Percentiles rank a stretch among this genome's conserved stretches.
phyloP scores from a whole-genome alignment of 1,284 basidiomycete species.

The Cerrena zonata region DNA sequence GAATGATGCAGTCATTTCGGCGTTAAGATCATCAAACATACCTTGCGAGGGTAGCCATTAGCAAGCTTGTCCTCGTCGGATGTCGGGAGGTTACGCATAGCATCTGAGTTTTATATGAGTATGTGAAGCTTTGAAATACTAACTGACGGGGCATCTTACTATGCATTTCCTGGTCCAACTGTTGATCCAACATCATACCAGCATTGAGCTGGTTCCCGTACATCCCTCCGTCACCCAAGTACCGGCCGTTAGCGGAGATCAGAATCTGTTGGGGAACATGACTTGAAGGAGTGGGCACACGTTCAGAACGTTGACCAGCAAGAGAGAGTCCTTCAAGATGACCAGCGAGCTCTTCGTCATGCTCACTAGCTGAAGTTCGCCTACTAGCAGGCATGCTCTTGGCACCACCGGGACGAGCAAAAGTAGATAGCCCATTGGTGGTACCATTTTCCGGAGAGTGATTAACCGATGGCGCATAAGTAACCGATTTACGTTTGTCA shows the following conservation, averaged over 20 bases:
- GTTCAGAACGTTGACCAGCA: conserved; percentile 48
- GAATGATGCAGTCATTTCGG: not conserved
- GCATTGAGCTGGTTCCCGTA: conserved; percentile 65
- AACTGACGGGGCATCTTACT: conserved; percentile 47
- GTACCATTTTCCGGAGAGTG: conserved; percentile 60
- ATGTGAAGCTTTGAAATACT: not conserved
- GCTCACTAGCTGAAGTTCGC: conserved; percentile 73
- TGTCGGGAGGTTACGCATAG: conserved; percentile 85
- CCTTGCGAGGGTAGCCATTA: conserved; percentile 59
- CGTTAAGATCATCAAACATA: conserved; percentile 30
- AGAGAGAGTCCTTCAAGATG: conserved; percentile 67
- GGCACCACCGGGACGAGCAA: conserved; percentile 61
- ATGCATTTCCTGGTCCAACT: conserved; percentile 85
- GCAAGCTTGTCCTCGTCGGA: conserved; percentile 87
- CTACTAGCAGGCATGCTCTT: conserved; percentile 86
- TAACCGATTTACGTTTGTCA: conserved; percentile 80
- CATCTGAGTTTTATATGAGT: conserved; percentile 45
- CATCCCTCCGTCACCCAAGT: conserved; percentile 48
- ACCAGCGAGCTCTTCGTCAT: conserved; percentile 72
- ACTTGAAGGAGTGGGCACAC: conserved; percentile 19
- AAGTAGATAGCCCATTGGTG: conserved; percentile 43
- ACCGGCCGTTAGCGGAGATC: conserved; percentile 40
- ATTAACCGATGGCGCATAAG: conserved; percentile 72
- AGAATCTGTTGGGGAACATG: conserved; percentile 38
- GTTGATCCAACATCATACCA: conserved; percentile 84